A percentile compares a stretch with the other conserved stretches of the same genome.
phyloP scores from a whole-genome alignment of 2,329 filamentous ascomycete genomes.

The Emergomyces orientalis region DNA sequence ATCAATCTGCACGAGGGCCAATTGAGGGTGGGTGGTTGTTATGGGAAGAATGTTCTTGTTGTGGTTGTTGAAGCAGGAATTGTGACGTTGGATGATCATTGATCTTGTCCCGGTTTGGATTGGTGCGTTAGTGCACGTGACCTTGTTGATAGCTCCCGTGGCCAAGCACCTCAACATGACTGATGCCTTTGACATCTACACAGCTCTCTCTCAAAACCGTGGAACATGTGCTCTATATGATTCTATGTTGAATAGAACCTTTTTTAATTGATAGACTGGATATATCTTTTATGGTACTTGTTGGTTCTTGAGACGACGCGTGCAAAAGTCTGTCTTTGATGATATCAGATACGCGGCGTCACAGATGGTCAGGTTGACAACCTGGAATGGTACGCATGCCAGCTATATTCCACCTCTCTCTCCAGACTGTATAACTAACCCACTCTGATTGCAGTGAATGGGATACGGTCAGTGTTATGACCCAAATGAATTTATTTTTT shows the following conservation, averaged over 20 bases:
- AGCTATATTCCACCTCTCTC: not conserved
- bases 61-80: not conserved
- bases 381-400: conserved; percentile 62
- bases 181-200: not conserved
- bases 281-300: not conserved
- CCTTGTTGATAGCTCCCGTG: not conserved
- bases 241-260: not conserved
- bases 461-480: conserved; percentile 52
- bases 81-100: conserved; percentile 1
- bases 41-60: not conserved
- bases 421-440: conserved; percentile 18
- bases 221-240: not conserved
- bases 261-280: not conserved
- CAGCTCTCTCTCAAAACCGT: not conserved
- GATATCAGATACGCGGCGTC: not conserved
- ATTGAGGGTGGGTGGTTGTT: not conserved
- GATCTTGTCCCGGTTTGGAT: not conserved
- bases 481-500: too few species aligned
- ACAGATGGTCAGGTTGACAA: conserved; percentile 60
- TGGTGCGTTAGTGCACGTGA: not conserved
- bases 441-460: conserved; percentile 53
- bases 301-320: not conserved
- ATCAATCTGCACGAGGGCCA: not conserved
- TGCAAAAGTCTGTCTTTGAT: not conserved
- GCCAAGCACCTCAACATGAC: not conserved